A percentile compares a stretch with the other conserved stretches of the same genome.
phyloP scores from a whole-genome alignment of 345 rosid species.

The Corymbia maculata region DNA sequence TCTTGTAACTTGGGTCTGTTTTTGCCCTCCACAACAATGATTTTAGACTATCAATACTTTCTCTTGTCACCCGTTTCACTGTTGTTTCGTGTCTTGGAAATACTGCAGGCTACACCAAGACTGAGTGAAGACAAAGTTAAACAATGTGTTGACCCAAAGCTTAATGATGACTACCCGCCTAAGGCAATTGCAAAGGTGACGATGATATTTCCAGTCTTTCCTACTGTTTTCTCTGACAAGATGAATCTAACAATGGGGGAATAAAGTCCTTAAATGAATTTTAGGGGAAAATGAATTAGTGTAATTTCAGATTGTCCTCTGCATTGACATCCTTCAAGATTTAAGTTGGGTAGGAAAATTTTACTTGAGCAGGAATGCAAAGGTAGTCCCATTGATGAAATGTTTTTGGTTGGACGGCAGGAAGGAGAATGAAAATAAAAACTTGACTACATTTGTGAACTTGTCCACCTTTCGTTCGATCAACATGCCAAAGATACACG shows the following conservation, averaged over 20 bases:
- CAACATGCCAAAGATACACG: neutral
- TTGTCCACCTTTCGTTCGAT: neutral
- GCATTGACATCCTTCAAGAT: neutral
- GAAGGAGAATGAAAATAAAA: neutral
- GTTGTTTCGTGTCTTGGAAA: no score
- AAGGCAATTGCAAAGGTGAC: constrained; percentile 87
- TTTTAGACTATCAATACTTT: neutral
- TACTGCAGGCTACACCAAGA: constrained; percentile 84
- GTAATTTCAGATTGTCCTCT: neutral
- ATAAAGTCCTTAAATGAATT: neutral
- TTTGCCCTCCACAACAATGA: neutral
- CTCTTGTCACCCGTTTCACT: neutral
- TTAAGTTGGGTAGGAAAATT: neutral
- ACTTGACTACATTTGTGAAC: neutral
- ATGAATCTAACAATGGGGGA: neutral
- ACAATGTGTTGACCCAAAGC: constrained; percentile 92
- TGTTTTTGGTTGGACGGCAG: neutral
- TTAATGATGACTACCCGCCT: constrained; percentile 81
- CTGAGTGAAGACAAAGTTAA: constrained; percentile 92
- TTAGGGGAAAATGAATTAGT: no score
- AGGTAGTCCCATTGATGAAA: neutral
- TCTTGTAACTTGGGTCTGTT: constrained; percentile 92
- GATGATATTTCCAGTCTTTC: neutral
- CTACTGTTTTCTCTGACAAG: neutral
- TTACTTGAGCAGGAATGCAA: neutral